These are phyloP conservation scores for Colletotrichum cereale DNA, from an alignment of 2,329 filamentous ascomycete species.

Conservation along the genomic window DNA sequence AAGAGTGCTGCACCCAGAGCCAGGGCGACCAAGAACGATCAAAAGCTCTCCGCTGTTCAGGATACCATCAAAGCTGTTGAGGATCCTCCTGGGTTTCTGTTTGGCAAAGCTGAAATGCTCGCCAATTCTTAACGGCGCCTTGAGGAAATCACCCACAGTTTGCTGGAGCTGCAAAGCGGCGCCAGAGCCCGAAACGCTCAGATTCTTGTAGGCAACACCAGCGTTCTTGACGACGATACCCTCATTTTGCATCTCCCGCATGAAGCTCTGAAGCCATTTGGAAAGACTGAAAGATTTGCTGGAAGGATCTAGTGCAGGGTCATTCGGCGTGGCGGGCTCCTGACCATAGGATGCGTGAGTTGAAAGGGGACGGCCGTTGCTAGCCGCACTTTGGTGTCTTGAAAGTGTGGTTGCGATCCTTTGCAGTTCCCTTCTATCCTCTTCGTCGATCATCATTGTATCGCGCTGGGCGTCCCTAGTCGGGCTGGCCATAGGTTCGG, in stretches of 20 bases:
- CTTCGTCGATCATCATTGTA: slow-evolving; percentile 46
- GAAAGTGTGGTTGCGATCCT: slow-evolving; percentile 56
- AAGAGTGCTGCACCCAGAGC: slow-evolving; percentile 73
- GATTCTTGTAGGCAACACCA: slow-evolving; percentile 73
- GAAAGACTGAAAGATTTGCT: slow-evolving; percentile 55
- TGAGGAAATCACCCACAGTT: slow-evolving; percentile 71
- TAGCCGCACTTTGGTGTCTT: slow-evolving; percentile 48
- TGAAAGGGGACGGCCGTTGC: slow-evolving; percentile 38
- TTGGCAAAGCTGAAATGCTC: slow-evolving; percentile 65
- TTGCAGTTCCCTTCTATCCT: slow-evolving; percentile 53
- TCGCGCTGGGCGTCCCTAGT: slow-evolving; percentile 29
- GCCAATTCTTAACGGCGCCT: slow-evolving; percentile 68
- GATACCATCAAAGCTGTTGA: slow-evolving; percentile 74
- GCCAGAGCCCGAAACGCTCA: slow-evolving; percentile 76
- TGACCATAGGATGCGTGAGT: slow-evolving; percentile 27
- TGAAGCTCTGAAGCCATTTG: slow-evolving; percentile 57
- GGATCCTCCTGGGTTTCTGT: slow-evolving; percentile 68
- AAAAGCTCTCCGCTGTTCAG: slow-evolving; percentile 75
- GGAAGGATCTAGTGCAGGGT: slow-evolving; percentile 53
- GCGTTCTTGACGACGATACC: slow-evolving; percentile 66
- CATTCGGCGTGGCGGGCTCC: slow-evolving; percentile 38
- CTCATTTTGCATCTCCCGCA: slow-evolving; percentile 63
- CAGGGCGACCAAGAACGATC: slow-evolving; percentile 76
- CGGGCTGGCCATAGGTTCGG: slow-evolving; percentile 13
- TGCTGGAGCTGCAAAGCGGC: slow-evolving; percentile 76